A percentile compares a stretch with the other conserved stretches of the same genome.
These are phyloP conservation scores for Centella asiatica DNA, from an alignment of 129 eudicot species.

Conservation along the genomic window DNA sequence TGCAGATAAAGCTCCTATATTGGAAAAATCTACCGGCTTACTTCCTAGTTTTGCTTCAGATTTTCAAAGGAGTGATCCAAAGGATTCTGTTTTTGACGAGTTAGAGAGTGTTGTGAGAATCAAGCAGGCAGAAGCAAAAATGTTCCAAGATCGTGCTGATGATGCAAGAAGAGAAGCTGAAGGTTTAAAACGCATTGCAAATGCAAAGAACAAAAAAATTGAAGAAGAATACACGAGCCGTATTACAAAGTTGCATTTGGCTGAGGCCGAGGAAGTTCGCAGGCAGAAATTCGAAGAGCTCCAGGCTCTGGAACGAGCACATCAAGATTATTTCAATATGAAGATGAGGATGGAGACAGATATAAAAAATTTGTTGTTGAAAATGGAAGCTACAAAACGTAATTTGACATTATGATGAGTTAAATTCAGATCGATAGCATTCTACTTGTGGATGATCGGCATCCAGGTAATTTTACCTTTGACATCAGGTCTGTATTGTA, in stretches of 20 bases:
- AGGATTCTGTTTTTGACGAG: conserved; percentile 68
- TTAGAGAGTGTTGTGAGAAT: conserved; percentile 82
- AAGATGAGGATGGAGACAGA: conserved; percentile 87
- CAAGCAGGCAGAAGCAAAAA: conserved; percentile 87
- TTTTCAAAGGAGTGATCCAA: conserved; percentile 20
- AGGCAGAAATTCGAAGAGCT: conserved; percentile 67
- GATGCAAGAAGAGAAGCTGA: conserved; percentile 95
- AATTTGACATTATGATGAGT: conserved; percentile 47
- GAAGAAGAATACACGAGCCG: conserved; percentile 66
- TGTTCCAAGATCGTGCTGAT: conserved; percentile 90
- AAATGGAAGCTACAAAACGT: conserved; percentile 91
- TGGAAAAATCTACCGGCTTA: conserved; percentile 28
- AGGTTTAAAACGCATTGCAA: conserved; percentile 65
- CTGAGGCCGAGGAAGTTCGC: conserved; percentile 74
- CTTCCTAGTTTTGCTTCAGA: conserved; percentile 30
- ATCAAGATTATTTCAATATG: conserved; percentile 78
- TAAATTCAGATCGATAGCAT: too few species aligned
- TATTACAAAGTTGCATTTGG: conserved; percentile 55
- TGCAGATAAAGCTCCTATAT: conserved; percentile 38
- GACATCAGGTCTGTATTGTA: too few species aligned
- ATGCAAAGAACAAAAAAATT: conserved; percentile 59
- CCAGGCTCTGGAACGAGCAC: conserved; percentile 58
- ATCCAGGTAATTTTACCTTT: too few species aligned
- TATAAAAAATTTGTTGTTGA: conserved; percentile 72
- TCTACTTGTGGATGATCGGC: too few species aligned